Evolutionary conservation across 495 filamentous ascomycete species (phyloP).

Genomic region (Terfezia boudieri): DNA sequence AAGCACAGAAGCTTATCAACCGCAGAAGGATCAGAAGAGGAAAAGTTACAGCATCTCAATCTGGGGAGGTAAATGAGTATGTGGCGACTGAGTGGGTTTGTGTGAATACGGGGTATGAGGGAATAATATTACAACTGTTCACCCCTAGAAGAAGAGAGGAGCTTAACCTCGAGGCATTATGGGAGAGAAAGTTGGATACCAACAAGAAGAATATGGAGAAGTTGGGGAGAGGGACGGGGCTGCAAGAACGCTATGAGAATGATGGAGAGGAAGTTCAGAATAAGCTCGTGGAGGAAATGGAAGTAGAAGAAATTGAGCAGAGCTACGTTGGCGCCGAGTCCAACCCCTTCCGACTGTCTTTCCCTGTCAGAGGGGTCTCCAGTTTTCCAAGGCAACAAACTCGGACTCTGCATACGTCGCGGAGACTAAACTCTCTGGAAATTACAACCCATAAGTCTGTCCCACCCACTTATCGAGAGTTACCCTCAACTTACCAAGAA

Average conservation of each 20-base stretch:
- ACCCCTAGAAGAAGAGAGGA: slow-evolving; percentile 68
- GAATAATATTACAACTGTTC: slow-evolving; percentile 71
- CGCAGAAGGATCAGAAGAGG: slow-evolving; percentile 57
- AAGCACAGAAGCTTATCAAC: slow-evolving; percentile 74
- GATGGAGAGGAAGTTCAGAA: slow-evolving; percentile 13
- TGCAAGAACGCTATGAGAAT: slow-evolving; percentile 11
- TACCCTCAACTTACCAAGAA: slow-evolving; percentile 14
- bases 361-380: not conserved
- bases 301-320: too few species aligned
- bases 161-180: slow-evolving; percentile 61
- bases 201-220: slow-evolving; percentile 11
- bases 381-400: too few species aligned
- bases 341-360: not conserved
- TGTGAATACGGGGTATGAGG: slow-evolving; percentile 51
- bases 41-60: slow-evolving; percentile 41
- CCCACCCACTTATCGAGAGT: not conserved
- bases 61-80: slow-evolving; percentile 29
- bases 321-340: slow-evolving; percentile 1
- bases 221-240: slow-evolving; percentile 5
- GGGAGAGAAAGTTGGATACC: slow-evolving; percentile 28
- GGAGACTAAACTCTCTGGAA: too few species aligned
- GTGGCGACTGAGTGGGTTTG: slow-evolving; percentile 94
- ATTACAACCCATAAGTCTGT: too few species aligned
- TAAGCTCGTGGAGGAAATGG: not conserved
- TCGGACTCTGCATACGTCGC: too few species aligned